Conservation (phyloP, 345 rosid genomes). For the Pseudoturritis turrita region DNA sequence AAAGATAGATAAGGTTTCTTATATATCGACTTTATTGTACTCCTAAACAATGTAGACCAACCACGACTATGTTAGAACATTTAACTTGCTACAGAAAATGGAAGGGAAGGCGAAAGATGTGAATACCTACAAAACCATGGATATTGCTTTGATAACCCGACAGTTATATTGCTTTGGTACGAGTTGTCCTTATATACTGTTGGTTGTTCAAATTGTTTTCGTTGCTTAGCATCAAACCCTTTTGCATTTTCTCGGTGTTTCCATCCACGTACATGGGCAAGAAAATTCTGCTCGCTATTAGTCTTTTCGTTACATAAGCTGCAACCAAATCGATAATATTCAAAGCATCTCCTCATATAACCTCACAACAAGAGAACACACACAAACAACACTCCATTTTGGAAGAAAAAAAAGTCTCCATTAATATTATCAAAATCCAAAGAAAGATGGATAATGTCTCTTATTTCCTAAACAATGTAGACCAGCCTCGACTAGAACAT, state of each 20-base stretch:
- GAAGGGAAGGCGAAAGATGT: background rate
- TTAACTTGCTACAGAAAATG: background rate
- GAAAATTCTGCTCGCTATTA: background rate
- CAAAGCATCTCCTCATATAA: background rate
- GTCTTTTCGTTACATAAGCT: background rate
- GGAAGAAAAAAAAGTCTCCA: too few species aligned
- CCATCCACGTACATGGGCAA: conserved; percentile 29
- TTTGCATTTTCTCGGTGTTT: conserved; percentile 38
- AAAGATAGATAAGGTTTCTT: background rate
- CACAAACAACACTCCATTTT: too few species aligned
- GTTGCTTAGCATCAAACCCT: background rate
- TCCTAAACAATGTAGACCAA: background rate
- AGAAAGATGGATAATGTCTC: too few species aligned
- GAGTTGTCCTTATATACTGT: conserved; percentile 32
- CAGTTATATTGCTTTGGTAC: conserved; percentile 43
- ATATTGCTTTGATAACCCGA: conserved; percentile 60
- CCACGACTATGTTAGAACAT: background rate
- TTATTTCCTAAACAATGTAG: too few species aligned
- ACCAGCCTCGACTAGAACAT: too few species aligned
- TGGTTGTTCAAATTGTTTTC: background rate
- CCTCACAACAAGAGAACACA: background rate
- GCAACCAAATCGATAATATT: background rate
- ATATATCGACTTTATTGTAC: too few species aligned
- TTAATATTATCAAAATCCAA: too few species aligned
- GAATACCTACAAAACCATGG: conserved; percentile 86